Conservation (phyloP, 495 filamentous ascomycete genomes). For the Aspergillus mulundensis region DNA sequence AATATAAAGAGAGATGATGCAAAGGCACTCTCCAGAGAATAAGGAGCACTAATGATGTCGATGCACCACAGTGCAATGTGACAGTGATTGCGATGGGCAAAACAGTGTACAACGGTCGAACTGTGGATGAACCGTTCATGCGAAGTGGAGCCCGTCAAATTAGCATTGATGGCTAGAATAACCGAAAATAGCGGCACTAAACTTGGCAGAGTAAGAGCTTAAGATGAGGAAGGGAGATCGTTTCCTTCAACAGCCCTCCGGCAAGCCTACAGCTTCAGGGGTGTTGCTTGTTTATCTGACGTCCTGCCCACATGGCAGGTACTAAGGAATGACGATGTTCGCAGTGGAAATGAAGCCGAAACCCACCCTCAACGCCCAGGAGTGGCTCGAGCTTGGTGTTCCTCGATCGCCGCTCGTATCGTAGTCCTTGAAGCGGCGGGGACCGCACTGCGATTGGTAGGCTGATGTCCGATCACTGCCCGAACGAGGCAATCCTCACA, state of each 20-base stretch:
- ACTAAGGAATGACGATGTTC: slow-evolving; percentile 13
- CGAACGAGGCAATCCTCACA: slow-evolving; percentile 19
- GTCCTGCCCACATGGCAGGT: slow-evolving; percentile 4
- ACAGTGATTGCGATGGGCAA: slow-evolving; percentile 19
- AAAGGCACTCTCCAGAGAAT: slow-evolving; percentile 5
- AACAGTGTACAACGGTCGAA: slow-evolving; percentile 18
- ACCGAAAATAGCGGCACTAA: slow-evolving; percentile 10
- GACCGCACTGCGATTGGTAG: slow-evolving; percentile 17
- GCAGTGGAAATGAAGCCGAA: slow-evolving; percentile 9
- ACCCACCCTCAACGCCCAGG: slow-evolving; percentile 4
- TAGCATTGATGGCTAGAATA: slow-evolving; percentile 7
- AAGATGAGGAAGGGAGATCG: slow-evolving; percentile 10
- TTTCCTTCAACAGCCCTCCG: slow-evolving; percentile 5
- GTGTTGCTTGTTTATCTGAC: slow-evolving; percentile 7
- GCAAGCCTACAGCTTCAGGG: slow-evolving; percentile 5
- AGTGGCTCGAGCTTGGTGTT: slow-evolving; percentile 12
- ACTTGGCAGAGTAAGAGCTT: slow-evolving; percentile 7
- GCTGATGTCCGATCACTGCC: slow-evolving; percentile 22
- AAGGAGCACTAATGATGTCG: slow-evolving; percentile 6
- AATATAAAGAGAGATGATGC: slow-evolving; percentile 3
- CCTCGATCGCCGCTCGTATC: slow-evolving; percentile 12
- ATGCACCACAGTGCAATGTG: slow-evolving; percentile 16
- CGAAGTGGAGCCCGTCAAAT: slow-evolving; percentile 18
- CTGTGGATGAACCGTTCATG: slow-evolving; percentile 20
- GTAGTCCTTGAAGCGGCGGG: slow-evolving; percentile 6